Evolutionary conservation across 1,284 basidiomycete species (phyloP).

Genomic region (Phylloboletellus chloephorus): DNA sequence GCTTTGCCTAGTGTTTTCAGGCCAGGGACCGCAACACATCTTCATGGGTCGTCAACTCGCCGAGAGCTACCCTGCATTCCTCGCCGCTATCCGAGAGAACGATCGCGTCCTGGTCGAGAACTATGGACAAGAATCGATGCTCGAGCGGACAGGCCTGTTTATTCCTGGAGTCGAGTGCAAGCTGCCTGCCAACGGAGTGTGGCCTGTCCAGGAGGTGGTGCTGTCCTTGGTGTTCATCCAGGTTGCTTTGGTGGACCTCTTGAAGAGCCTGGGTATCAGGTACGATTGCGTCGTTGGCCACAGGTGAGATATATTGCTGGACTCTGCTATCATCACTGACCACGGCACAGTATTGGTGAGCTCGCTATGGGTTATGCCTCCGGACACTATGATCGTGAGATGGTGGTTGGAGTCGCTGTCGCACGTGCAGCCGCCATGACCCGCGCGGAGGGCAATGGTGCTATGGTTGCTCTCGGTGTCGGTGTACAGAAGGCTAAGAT

Average conservation of each 20-base stretch:
- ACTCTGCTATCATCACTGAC: not conserved
- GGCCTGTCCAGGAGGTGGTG: constrained; percentile 30
- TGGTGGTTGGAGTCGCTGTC: constrained; percentile 27
- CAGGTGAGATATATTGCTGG: constrained; percentile 17
- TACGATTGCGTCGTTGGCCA: constrained; percentile 31
- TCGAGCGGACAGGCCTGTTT: constrained; percentile 30
- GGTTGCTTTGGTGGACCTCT: constrained; percentile 26
- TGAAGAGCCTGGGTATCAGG: constrained; percentile 25
- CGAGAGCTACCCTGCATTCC: constrained; percentile 25
- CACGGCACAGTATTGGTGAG: constrained; percentile 26
- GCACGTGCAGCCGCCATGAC: constrained; percentile 31
- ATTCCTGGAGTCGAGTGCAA: constrained; percentile 26
- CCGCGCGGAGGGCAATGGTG: constrained; percentile 29
- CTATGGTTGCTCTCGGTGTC: constrained; percentile 32
- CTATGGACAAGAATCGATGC: constrained; percentile 26
- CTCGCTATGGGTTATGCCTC: constrained; percentile 33
- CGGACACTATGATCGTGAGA: constrained; percentile 31
- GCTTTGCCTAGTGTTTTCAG: constrained; percentile 30
- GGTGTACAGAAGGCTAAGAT: constrained; percentile 28
- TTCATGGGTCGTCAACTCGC: constrained; percentile 32
- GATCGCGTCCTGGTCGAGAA: constrained; percentile 24
- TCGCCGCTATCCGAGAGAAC: constrained; percentile 25
- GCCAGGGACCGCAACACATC: constrained; percentile 30
- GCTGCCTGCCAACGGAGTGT: constrained; percentile 25
- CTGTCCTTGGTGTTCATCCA: constrained; percentile 30